Evolutionary conservation across 495 filamentous ascomycete genomes (phyloP), one percentile per base, ranked within the genome.

Genomic region (Penicillium pulvis): DNA sequence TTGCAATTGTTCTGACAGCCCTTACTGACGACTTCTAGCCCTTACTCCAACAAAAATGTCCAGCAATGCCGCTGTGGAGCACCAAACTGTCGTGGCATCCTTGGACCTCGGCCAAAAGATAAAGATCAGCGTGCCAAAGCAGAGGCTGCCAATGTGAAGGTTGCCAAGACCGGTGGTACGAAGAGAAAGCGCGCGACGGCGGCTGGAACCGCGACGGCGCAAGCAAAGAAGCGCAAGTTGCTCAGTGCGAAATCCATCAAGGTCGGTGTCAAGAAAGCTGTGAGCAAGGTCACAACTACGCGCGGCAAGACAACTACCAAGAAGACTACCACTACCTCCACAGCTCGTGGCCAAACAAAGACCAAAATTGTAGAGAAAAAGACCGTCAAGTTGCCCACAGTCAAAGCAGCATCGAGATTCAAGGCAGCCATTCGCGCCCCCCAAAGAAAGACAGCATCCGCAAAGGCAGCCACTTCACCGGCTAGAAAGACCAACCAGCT

Each of bases 21-120:
- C 31, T 46, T 52, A 43, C 57, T 73, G 46, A 74, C 28, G 35
- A 4, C 11, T 12, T 26, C 26, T 45, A 80, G 78, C 54, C 90
- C 87, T 41, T 92, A 90, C 69, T 90, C 86, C 17, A 83, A 84
- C 68, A 90, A 90, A 77, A 91, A 91, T 70, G 87, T 91, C 53
- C 90, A 93, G 69, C 79, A 88, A 71, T 95, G 91, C 68, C 84
- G 89, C 55, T 95, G 91, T 75, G 91, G 91, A 60, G 81, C 87
- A 57, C 70, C 81, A 17, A 87, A 87, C 54, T 95, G 91, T 72
- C 83, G 90, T 57, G 90, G 91, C 45, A 83, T 91, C 35, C 78
- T 95, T 42, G 91, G 91, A 3, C 87, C 87, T 6, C 89, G 87
- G 58, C 84, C 86, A 42, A 89, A 81, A 61, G 82, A 82, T 31